Conservation (phyloP, 164 flowering plant species). For the Macadamia tetraphylla region DNA sequence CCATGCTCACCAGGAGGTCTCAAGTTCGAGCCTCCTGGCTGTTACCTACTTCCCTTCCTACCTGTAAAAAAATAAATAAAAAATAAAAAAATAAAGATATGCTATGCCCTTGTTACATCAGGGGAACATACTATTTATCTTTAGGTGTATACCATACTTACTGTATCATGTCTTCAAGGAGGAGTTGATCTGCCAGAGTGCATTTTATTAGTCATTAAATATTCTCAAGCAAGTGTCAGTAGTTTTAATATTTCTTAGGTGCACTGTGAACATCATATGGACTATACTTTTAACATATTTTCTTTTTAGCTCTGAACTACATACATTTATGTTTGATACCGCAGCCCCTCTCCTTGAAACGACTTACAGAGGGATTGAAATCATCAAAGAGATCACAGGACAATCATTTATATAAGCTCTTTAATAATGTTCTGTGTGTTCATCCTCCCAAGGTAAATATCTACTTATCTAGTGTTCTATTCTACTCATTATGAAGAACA, state of each 20-base stretch:
- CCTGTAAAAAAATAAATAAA: no score
- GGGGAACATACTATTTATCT: no score
- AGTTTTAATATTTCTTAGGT: neutral
- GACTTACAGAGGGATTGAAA: conserved; percentile 80
- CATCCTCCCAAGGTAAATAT: conserved; percentile 77
- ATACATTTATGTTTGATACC: conserved; percentile 8
- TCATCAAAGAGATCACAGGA: conserved; percentile 59
- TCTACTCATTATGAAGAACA: no score
- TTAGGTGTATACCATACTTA: no score
- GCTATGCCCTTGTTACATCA: no score
- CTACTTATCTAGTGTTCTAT: no score
- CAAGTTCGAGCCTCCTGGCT: no score
- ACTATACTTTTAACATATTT: neutral
- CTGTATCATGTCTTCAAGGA: neutral
- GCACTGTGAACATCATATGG: neutral
- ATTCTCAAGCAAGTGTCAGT: neutral
- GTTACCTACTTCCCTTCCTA: no score
- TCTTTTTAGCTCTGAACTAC: neutral
- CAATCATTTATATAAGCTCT: conserved; percentile 58
- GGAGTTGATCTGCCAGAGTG: neutral
- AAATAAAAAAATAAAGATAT: no score
- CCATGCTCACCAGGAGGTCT: no score
- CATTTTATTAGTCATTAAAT: no score
- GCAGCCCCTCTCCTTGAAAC: conserved; percentile 85
- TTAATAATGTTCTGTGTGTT: conserved; percentile 57